phyloP scores from a whole-genome alignment of 768 basidiomycete genomes.

The Suillus hirtellus region DNA sequence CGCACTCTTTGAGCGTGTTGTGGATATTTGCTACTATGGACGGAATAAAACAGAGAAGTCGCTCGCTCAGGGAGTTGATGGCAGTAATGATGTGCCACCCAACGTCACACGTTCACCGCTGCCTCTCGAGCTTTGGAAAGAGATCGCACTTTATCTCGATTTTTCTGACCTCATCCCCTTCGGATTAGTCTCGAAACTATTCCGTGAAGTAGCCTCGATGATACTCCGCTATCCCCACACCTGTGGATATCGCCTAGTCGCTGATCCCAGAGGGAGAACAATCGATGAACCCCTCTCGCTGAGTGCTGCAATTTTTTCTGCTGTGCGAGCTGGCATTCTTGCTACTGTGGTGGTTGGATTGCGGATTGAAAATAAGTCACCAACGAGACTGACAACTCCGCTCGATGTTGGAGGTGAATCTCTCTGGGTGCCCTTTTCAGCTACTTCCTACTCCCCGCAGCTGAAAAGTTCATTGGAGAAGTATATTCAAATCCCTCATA shows the following conservation, averaged over 20 bases:
- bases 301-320: background rate
- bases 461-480: background rate
- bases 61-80: background rate
- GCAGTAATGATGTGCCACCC: background rate
- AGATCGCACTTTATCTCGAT: background rate
- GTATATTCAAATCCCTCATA: too few species aligned
- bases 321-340: background rate
- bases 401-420: background rate
- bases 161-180: background rate
- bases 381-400: background rate
- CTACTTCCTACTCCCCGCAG: too few species aligned
- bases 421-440: background rate
- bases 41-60: background rate
- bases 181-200: slow-evolving; percentile 6
- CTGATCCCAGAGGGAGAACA: background rate
- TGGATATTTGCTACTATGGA: background rate
- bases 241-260: background rate
- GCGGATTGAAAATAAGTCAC: background rate
- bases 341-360: background rate
- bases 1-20: slow-evolving; percentile 1
- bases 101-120: background rate
- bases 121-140: background rate
- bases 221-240: background rate
- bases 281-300: background rate
- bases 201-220: background rate